Evolutionary conservation across 306 rosid species (phyloP).

Genomic region (Albizia julibrissin): DNA sequence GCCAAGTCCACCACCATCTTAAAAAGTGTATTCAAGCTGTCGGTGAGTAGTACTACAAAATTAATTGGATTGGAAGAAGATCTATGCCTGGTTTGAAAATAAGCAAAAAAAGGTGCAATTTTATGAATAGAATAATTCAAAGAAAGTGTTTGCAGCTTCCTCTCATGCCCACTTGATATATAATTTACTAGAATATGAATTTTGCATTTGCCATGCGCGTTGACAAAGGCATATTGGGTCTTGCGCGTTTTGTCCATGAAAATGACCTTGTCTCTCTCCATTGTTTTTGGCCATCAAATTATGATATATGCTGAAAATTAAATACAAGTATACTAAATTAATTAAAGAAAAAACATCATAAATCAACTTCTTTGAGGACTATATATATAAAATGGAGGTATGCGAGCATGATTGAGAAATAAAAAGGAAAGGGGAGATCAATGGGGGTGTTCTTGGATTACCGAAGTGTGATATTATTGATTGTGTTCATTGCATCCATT

Average conservation of each 20-base stretch:
- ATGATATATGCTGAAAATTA: background rate
- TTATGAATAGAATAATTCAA: no score
- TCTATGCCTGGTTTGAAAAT: background rate
- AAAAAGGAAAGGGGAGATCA: background rate
- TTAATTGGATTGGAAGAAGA: background rate
- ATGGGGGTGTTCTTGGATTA: background rate
- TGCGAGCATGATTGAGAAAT: background rate
- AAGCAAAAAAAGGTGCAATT: background rate
- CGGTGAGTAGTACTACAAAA: background rate
- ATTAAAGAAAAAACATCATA: background rate
- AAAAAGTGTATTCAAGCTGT: background rate
- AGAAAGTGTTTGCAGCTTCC: background rate
- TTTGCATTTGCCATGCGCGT: background rate
- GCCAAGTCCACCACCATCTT: background rate
- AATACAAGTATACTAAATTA: background rate
- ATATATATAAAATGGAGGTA: background rate
- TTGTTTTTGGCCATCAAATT: background rate
- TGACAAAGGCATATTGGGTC: background rate
- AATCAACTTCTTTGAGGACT: background rate
- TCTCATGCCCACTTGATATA: background rate
- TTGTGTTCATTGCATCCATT: background rate
- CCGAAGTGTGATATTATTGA: background rate
- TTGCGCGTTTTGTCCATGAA: background rate
- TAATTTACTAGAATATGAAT: no score
- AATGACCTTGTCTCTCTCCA: background rate